Evolutionary conservation across 495 filamentous ascomycete genomes (phyloP).

Genomic region (Neurospora cerealis): DNA sequence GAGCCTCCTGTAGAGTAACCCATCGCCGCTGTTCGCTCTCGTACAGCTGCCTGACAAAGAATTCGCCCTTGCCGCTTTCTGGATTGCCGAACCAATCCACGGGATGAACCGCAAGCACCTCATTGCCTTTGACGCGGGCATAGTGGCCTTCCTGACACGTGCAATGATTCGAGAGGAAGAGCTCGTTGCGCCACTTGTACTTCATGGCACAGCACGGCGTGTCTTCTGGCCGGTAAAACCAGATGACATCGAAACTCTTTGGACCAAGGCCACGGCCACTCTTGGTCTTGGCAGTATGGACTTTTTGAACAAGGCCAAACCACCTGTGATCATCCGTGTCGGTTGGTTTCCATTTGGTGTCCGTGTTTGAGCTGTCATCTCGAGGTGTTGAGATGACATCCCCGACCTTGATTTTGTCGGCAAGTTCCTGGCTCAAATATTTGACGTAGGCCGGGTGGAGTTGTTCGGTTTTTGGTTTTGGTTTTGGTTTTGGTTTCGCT

Average conservation of each 20-base stretch:
- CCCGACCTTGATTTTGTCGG: conserved; percentile 21
- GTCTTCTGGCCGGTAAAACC: conserved; percentile 61
- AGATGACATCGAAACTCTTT: conserved; percentile 49
- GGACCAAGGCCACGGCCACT: conserved; percentile 2
- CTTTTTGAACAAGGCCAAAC: conserved; percentile 57
- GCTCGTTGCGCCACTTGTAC: conserved; percentile 59
- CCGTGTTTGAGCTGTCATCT: conserved; percentile 24
- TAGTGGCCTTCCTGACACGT: conserved; percentile 42
- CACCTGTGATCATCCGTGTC: conserved; percentile 39
- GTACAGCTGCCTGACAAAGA: conserved; percentile 61
- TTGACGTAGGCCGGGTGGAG: neutral
- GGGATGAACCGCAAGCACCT: conserved; percentile 42
- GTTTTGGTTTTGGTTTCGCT: neutral
- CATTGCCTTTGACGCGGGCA: conserved; percentile 32
- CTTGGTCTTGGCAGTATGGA: conserved; percentile 22
- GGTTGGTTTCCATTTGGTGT: conserved; percentile 46
- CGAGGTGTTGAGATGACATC: conserved; percentile 34
- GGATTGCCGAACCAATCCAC: conserved; percentile 47
- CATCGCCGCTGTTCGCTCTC: conserved; percentile 36
- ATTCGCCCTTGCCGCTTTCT: conserved; percentile 30
- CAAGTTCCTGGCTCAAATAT: conserved; percentile 1
- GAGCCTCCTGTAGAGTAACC: conserved; percentile 41
- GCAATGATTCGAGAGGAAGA: conserved; percentile 71
- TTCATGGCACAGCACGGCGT: conserved; percentile 52
- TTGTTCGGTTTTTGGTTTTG: neutral